Evolutionary conservation across 352 stramenopile species (phyloP).

Genomic region (Pythium dissimile): DNA sequence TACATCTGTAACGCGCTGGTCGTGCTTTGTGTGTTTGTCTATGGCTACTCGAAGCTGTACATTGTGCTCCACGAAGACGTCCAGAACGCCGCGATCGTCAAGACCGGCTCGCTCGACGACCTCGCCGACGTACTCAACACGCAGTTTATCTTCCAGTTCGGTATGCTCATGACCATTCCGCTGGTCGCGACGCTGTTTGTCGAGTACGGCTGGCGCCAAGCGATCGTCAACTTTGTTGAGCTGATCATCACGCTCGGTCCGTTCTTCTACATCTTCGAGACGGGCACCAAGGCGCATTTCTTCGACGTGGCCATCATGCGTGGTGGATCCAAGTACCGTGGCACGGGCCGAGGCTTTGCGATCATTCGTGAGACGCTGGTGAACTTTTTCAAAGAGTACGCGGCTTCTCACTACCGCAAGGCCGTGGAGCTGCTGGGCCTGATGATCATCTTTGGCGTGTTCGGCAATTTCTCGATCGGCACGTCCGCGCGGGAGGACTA

Average conservation of each 20-base stretch:
- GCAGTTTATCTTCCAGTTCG: conserved; percentile 88
- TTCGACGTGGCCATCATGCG: conserved; percentile 86
- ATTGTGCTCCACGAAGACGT: conserved; percentile 76
- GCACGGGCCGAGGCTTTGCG: conserved; percentile 78
- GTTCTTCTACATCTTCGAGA: conserved; percentile 88
- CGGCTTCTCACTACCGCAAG: conserved; percentile 80
- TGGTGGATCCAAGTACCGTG: conserved; percentile 82
- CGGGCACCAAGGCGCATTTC: conserved; percentile 81
- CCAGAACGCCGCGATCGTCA: conserved; percentile 69
- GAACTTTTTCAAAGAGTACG: conserved; percentile 87
- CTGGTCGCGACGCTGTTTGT: conserved; percentile 81
- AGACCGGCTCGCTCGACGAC: conserved; percentile 67
- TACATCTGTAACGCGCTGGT: conserved; percentile 85
- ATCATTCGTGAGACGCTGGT: conserved; percentile 84
- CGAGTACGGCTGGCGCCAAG: conserved; percentile 81
- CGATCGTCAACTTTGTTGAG: conserved; percentile 78
- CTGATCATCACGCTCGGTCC: conserved; percentile 77
- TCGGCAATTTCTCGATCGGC: conserved; percentile 77
- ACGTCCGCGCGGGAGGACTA: conserved; percentile 47
- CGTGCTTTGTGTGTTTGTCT: conserved; percentile 79
- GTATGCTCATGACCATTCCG: conserved; percentile 86
- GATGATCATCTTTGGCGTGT: conserved; percentile 82
- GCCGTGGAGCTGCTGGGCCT: conserved; percentile 73
- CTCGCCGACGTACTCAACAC: conserved; percentile 79
- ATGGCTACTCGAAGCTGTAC: conserved; percentile 84